phyloP scores from a whole-genome alignment of 2,329 filamentous ascomycete genomes.

The Penicillium frequentans region DNA sequence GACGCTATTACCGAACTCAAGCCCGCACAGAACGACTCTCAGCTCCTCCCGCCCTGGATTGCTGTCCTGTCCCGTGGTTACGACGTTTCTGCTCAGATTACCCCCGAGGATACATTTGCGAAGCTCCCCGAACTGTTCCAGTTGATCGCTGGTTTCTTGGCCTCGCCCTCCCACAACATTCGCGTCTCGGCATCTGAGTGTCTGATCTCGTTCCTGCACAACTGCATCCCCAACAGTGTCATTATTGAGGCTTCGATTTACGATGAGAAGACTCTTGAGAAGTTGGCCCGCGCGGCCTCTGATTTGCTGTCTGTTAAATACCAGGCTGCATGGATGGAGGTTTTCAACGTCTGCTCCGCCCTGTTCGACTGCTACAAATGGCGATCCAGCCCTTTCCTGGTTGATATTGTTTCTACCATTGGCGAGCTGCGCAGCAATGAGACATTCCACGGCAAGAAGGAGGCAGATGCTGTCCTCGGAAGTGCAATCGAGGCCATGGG shows the following conservation, averaged over 20 bases:
- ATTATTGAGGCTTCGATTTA: conserved; percentile 87
- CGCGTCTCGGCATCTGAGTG: conserved; percentile 93
- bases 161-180: conserved; percentile 88
- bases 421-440: conserved; percentile 86
- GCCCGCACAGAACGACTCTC: conserved; percentile 88
- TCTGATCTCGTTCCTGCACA: conserved; percentile 86
- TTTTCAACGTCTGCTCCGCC: conserved; percentile 82
- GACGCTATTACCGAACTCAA: conserved; percentile 91
- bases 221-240: conserved; percentile 80
- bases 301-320: conserved; percentile 84
- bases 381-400: conserved; percentile 76
- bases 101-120: conserved; percentile 86
- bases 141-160: conserved; percentile 76
- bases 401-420: conserved; percentile 72
- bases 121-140: conserved; percentile 83
- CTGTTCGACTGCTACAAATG: conserved; percentile 87
- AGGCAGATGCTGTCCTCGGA: conserved; percentile 86
- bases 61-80: conserved; percentile 93
- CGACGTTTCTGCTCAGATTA: conserved; percentile 85
- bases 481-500: conserved; percentile 89
- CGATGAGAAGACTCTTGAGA: conserved; percentile 86
- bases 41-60: conserved; percentile 93
- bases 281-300: conserved; percentile 69
- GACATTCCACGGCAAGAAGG: conserved; percentile 89
- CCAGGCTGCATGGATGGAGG: conserved; percentile 91